These are phyloP conservation scores for Cubamyces sp. DNA, from an alignment of 768 basidiomycete genomes.

Conservation along the genomic window DNA sequence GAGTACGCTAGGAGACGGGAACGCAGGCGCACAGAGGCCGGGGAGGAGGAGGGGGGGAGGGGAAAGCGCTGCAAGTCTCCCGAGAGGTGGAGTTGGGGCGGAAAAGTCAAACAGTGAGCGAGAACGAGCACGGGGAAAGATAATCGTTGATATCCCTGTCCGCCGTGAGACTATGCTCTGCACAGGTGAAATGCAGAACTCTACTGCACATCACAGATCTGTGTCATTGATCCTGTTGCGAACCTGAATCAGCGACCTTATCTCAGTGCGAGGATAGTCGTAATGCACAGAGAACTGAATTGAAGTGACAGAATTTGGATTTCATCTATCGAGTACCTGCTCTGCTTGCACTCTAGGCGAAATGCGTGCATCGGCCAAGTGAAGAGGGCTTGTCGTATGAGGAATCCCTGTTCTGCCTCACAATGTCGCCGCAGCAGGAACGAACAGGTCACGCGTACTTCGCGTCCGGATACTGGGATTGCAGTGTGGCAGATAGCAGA, in stretches of 20 bases:
- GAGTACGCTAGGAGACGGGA: conserved; percentile 40
- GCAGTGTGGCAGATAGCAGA: neutral
- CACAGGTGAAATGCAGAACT: neutral
- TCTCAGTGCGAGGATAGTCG: too few relatives aligned
- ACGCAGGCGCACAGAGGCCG: neutral
- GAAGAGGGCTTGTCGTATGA: too few relatives aligned
- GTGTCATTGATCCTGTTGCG: neutral
- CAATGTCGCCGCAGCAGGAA: too few relatives aligned
- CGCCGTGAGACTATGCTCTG: too few relatives aligned
- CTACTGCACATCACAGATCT: neutral
- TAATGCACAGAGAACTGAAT: too few relatives aligned
- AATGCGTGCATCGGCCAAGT: too few relatives aligned
- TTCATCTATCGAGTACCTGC: too few relatives aligned
- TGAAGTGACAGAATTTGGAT: too few relatives aligned
- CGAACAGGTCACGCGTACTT: too few relatives aligned
- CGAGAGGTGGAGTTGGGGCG: conserved; percentile 26
- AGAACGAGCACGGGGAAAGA: neutral
- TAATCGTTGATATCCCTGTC: conserved; percentile 2
- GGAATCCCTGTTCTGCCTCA: too few relatives aligned
- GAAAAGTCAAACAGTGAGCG: conserved; percentile 17
- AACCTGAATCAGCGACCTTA: neutral
- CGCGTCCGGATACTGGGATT: neutral
- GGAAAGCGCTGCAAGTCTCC: conserved; percentile 28
- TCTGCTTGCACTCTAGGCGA: too few relatives aligned
- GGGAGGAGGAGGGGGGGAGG: conserved; percentile 8